Evolutionary conservation across 768 basidiomycete genomes (phyloP).

Genomic region (Rhodosporidiobolus sp.): DNA sequence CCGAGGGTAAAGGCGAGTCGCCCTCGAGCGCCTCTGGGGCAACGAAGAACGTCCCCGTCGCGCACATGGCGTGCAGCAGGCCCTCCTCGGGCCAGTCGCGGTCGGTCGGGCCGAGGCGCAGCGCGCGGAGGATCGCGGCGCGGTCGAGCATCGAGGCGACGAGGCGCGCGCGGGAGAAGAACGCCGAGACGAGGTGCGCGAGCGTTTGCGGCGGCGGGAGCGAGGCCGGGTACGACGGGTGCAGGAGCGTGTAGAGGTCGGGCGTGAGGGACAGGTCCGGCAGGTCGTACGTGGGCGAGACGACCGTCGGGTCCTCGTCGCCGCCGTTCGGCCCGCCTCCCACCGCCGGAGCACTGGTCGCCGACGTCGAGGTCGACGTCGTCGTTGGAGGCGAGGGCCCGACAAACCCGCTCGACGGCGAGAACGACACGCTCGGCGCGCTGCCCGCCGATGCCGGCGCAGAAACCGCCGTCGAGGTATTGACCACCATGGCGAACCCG

Average conservation of each 20-base stretch:
- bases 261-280: constrained; percentile 22
- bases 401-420: too few relatives aligned
- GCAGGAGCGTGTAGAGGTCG: constrained; percentile 26
- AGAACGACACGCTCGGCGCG: not conserved
- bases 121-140: not conserved
- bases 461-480: too few relatives aligned
- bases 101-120: constrained; percentile 18
- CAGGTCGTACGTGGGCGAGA: not conserved
- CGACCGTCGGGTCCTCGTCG: not conserved
- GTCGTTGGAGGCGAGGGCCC: too few relatives aligned
- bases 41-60: constrained; percentile 18
- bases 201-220: constrained; percentile 24
- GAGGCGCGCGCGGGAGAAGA: constrained; percentile 30
- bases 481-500: too few relatives aligned
- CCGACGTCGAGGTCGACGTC: not conserved
- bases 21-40: constrained; percentile 9
- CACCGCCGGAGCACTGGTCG: not conserved
- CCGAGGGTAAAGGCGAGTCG: constrained; percentile 3
- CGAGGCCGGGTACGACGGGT: constrained; percentile 25
- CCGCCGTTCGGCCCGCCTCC: not conserved
- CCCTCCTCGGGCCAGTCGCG: constrained; percentile 26
- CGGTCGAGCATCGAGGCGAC: constrained; percentile 18
- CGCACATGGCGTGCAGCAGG: constrained; percentile 36
- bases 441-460: too few relatives aligned
- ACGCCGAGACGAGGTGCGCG: constrained; percentile 27